Evolutionary conservation across 441 rosid genomes (phyloP), one percentile per base, ranked within the genome.

Genomic region (Omphalea diandra): DNA sequence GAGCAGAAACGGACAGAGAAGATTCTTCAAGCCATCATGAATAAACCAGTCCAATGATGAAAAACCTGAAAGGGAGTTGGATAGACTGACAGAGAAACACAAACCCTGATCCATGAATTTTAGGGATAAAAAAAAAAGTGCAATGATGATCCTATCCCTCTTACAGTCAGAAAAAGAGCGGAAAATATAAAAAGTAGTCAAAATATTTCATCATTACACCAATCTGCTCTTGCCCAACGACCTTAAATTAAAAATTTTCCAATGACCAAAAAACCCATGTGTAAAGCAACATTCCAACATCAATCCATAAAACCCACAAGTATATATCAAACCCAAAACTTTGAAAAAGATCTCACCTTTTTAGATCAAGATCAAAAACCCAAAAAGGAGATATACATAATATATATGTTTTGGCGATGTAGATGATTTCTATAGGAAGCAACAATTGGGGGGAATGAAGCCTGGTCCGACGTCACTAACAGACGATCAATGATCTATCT

Each of bases 361-460:
- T 26, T 27, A 54, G 73, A 68, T 67, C 72, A 44, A 70, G 17
- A 27, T 35, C 32, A 8, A 1, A 26, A 53, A 55, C 9, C n/a
- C n/a, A n/a, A n/a, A n/a, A n/a, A n/a, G n/a, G n/a, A n/a, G n/a
- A n/a, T n/a, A n/a, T n/a, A n/a, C n/a, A n/a, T n/a, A n/a, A n/a
- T n/a, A n/a, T n/a, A n/a, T n/a, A n/a, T n/a, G n/a, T n/a, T n/a
- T n/a, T n/a, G n/a, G n/a, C n/a, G 22, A 41, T 1, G 9, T 6
- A 35, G n/a, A 35, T 46, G 50, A 7, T 7, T 14, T 18, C 31
- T 32, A 38, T 3, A 41, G 75, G 77, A 81, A 79, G 84, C 81
- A 35, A 77, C 67, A 76, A 80, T 85, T 87, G 88, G 76, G 88
- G 91, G 92, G 91, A 87, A 87, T 85, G 91, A 87, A 87, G 91